phyloP scores from a whole-genome alignment of 2,329 filamentous ascomycete species.

The Fusarium sp. region DNA sequence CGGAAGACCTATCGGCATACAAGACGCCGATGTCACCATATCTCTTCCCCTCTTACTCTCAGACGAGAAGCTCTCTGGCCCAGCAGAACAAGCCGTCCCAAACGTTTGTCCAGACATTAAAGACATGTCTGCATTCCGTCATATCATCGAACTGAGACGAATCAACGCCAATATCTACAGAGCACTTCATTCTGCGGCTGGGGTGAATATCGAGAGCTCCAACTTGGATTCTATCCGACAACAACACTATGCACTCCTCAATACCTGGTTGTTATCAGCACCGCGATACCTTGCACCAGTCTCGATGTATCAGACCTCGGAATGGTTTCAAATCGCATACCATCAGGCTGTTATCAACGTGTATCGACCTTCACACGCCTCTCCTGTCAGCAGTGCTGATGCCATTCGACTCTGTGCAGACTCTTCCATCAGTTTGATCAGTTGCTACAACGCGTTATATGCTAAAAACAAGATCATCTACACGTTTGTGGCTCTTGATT shows the following conservation, averaged over 20 bases:
- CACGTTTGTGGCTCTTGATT: constrained; percentile 36
- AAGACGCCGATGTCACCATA: constrained; percentile 39
- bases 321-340: constrained; percentile 43
- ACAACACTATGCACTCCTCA: constrained; percentile 38
- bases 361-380: constrained; percentile 39
- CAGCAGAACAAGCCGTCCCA: constrained; percentile 24
- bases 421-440: constrained; percentile 41
- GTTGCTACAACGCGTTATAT: constrained; percentile 40
- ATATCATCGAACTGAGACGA: constrained; percentile 34
- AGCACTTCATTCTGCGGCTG: constrained; percentile 36
- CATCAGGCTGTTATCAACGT: constrained; percentile 42
- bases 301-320: constrained; percentile 42
- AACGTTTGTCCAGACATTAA: constrained; percentile 32
- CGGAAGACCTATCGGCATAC: constrained; percentile 32
- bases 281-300: constrained; percentile 38
- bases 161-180: constrained; percentile 39
- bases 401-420: constrained; percentile 39
- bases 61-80: constrained; percentile 29
- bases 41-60: constrained; percentile 30
- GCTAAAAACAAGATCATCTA: constrained; percentile 42
- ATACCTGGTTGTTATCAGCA: constrained; percentile 37
- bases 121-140: constrained; percentile 40
- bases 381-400: constrained; percentile 38
- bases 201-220: constrained; percentile 25
- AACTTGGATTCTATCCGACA: constrained; percentile 36